Conservation (phyloP, 1,139 yeast genomes). For the Pichia sp. region DNA sequence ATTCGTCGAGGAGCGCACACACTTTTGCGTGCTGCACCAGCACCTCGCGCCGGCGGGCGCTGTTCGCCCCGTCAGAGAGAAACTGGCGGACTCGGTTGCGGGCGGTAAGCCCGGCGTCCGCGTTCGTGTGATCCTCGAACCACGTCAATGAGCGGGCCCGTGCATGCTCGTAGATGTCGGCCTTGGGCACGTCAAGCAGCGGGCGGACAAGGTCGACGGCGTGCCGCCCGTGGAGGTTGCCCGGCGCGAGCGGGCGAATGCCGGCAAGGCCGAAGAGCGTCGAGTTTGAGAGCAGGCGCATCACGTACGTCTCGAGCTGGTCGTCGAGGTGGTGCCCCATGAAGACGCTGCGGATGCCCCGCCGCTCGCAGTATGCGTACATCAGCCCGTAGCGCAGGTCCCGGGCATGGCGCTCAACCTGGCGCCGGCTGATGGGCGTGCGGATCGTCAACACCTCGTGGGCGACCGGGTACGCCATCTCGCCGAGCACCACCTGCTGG, state of each 20-base stretch:
- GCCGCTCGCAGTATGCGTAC: constrained; percentile 33
- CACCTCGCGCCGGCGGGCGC: constrained; percentile 3
- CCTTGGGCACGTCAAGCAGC: constrained; percentile 43
- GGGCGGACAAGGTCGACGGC: constrained; percentile 43
- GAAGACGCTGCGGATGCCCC: constrained; percentile 36
- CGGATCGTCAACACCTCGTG: constrained; percentile 39
- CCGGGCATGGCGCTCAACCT: constrained; percentile 54
- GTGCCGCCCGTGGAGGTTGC: constrained; percentile 3
- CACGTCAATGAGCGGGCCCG: constrained; percentile 39
- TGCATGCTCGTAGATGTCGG: constrained; percentile 46
- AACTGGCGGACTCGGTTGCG: constrained; percentile 47
- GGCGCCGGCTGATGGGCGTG: constrained; percentile 18
- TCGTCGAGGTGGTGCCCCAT: constrained; percentile 72
- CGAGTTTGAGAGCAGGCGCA: constrained; percentile 51
- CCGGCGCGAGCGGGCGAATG: constrained; percentile 28
- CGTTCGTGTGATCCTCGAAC: constrained; percentile 69
- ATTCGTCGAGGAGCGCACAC: not conserved
- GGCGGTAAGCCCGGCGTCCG: constrained; percentile 47
- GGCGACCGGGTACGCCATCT: constrained; percentile 44
- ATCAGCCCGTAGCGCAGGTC: constrained; percentile 46
- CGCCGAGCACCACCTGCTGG: constrained; percentile 38
- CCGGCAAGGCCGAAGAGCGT: constrained; percentile 57
- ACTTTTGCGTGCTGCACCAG: constrained; percentile 8
- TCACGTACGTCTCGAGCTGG: constrained; percentile 64
- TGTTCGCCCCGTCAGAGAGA: constrained; percentile 7